Conservation (phyloP, 2,329 filamentous ascomycete genomes). For the Fusarium sp. region DNA sequence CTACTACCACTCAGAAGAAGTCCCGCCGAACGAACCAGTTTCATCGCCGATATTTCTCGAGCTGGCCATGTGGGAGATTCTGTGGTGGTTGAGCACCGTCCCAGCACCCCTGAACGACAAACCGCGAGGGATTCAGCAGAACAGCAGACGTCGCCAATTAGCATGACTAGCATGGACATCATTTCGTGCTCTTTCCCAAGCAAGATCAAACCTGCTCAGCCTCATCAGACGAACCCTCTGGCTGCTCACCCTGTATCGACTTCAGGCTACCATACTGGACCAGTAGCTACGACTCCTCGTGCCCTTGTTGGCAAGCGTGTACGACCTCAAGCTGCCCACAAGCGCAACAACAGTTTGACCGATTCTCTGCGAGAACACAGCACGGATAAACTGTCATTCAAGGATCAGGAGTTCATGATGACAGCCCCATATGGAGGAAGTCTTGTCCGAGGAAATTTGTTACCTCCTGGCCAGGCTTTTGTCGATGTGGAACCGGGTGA, state of each 20-base stretch:
- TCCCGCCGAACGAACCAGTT: conserved; percentile 48
- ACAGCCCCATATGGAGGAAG: conserved; percentile 79
- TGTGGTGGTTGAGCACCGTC: conserved; percentile 55
- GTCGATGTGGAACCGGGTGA: conserved; percentile 72
- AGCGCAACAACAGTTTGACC: conserved; percentile 86
- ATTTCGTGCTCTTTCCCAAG: conserved; percentile 72
- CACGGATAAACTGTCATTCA: conserved; percentile 60
- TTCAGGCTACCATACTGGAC: conserved; percentile 57
- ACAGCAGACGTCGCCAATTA: conserved; percentile 59
- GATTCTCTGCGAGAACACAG: conserved; percentile 81
- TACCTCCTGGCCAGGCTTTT: conserved; percentile 84
- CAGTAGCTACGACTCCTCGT: conserved; percentile 67
- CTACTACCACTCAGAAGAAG: conserved; percentile 46
- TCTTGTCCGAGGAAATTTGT: conserved; percentile 85
- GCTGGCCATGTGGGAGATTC: conserved; percentile 59
- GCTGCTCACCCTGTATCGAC: conserved; percentile 67
- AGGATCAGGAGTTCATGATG: conserved; percentile 67
- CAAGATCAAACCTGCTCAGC: conserved; percentile 56
- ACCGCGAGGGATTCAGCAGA: conserved; percentile 30
- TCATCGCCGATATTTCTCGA: conserved; percentile 58
- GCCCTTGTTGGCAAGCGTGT: conserved; percentile 67
- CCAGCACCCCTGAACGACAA: conserved; percentile 58
- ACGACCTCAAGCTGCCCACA: conserved; percentile 69
- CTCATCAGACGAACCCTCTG: conserved; percentile 54
- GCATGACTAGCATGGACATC: conserved; percentile 68